Evolutionary conservation across 352 stramenopile genomes (phyloP).

Genomic region (Phytophthora colocasiae): DNA sequence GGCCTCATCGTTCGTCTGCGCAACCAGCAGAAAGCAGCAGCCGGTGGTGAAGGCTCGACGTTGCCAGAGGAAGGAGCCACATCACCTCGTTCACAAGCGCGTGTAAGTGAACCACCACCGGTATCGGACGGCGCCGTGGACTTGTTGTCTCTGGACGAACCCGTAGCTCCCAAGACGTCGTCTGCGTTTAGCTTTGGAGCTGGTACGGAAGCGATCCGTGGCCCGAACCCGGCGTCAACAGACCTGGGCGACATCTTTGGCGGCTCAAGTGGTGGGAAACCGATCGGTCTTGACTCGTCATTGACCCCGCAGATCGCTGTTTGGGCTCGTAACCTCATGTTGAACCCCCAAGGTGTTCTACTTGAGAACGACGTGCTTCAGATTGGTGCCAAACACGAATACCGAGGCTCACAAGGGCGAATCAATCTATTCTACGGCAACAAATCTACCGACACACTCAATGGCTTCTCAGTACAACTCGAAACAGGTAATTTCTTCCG

Average conservation of each 20-base stretch:
- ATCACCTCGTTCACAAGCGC: conserved; percentile 22
- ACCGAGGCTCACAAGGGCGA: conserved; percentile 92
- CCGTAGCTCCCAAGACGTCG: conserved; percentile 33
- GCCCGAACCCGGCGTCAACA: conserved; percentile 55
- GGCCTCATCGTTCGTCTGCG: conserved; percentile 72
- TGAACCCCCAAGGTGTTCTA: conserved; percentile 92
- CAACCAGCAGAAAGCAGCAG: conserved; percentile 66
- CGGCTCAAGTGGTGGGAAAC: conserved; percentile 23
- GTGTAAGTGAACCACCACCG: conserved; percentile 17
- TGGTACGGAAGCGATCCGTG: conserved; percentile 48
- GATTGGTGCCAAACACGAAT: conserved; percentile 96
- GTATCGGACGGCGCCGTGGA: conserved; percentile 37
- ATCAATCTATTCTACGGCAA: conserved; percentile 98
- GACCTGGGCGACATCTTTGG: conserved; percentile 64
- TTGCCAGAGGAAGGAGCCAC: conserved; percentile 16
- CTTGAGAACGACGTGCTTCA: conserved; percentile 94
- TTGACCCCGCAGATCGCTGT: conserved; percentile 55
- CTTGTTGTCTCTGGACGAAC: conserved; percentile 59
- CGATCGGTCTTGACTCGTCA: conserved; percentile 51
- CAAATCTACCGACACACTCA: conserved; percentile 81
- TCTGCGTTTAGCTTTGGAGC: conserved; percentile 19
- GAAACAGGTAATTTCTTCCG: conserved; percentile 54
- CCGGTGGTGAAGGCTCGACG: conserved; percentile 24
- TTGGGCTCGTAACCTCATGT: conserved; percentile 89
- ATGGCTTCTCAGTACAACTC: conserved; percentile 87